Conservation (phyloP, 805 yeast species). For the Diddensiella transvaalensis region DNA sequence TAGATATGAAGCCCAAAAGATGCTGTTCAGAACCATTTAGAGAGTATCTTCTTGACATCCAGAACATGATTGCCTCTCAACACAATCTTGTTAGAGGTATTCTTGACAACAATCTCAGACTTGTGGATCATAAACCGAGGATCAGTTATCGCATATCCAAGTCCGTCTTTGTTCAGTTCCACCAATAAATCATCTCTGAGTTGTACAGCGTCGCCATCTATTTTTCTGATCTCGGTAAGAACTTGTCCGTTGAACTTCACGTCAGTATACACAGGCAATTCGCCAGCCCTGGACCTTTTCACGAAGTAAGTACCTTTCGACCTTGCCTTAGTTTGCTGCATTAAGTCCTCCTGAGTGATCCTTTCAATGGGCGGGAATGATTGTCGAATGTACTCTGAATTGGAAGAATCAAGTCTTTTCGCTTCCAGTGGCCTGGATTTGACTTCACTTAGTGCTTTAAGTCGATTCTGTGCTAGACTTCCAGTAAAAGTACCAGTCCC, state of each 20-base stretch:
- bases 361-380: not conserved
- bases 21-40: conserved; percentile 10
- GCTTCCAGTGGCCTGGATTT: too few relatives aligned
- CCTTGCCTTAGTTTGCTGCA: not conserved
- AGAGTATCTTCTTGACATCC: conserved; percentile 37
- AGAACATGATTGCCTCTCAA: conserved; percentile 47
- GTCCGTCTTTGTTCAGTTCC: conserved; percentile 35
- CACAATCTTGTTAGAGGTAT: conserved; percentile 50
- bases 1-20: not conserved
- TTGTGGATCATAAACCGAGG: conserved; percentile 34
- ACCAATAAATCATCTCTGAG: conserved; percentile 63
- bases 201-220: conserved; percentile 63
- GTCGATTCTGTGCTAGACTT: too few relatives aligned
- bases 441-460: too few relatives aligned
- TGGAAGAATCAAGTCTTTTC: not conserved
- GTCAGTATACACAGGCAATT: conserved; percentile 79
- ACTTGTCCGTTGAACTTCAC: conserved; percentile 55
- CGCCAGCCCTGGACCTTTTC: conserved; percentile 39
- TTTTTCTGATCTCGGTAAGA: conserved; percentile 70
- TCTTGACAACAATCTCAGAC: conserved; percentile 45
- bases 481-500: too few relatives aligned
- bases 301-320: conserved; percentile 14
- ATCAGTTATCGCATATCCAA: not conserved
- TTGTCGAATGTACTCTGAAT: not conserved
- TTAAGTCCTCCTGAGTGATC: not conserved